phyloP scores from a whole-genome alignment of 2,329 filamentous ascomycete species.

The Geoglossum cookeanum region DNA sequence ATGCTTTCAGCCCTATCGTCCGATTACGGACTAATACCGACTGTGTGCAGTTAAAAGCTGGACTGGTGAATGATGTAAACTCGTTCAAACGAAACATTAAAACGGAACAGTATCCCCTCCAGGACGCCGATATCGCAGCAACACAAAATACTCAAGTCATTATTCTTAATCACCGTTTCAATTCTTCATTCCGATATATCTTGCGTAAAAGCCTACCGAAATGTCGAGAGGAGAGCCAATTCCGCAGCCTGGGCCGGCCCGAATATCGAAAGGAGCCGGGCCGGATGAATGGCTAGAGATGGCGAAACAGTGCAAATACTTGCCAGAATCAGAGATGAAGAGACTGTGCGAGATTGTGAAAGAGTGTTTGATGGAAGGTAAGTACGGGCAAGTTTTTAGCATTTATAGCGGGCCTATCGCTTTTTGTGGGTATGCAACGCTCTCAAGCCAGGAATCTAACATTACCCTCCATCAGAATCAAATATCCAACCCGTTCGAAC shows the following conservation, averaged over 20 bases:
- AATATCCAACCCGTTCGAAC: constrained; percentile 98
- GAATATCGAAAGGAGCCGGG: constrained; percentile 62
- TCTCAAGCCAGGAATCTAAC: neutral
- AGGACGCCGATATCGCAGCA: neutral
- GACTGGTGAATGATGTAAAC: neutral
- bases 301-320: constrained; percentile 91
- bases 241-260: constrained; percentile 80
- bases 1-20: neutral
- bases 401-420: neutral
- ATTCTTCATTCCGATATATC: neutral
- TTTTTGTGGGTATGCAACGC: too few relatives aligned
- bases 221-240: constrained; percentile 40
- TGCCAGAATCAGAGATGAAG: constrained; percentile 95
- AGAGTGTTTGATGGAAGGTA: constrained; percentile 96
- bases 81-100: neutral
- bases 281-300: constrained; percentile 94
- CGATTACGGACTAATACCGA: neutral
- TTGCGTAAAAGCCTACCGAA: constrained; percentile 4
- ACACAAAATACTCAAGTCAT: neutral
- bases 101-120: neutral
- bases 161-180: neutral
- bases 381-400: constrained; percentile 10
- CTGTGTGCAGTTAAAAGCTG: neutral
- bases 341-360: constrained; percentile 97
- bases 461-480: constrained; percentile 42